Base-by-base conservation (phyloP, 2,329 filamentous ascomycete species). In the Xylariales sp. region DNA sequence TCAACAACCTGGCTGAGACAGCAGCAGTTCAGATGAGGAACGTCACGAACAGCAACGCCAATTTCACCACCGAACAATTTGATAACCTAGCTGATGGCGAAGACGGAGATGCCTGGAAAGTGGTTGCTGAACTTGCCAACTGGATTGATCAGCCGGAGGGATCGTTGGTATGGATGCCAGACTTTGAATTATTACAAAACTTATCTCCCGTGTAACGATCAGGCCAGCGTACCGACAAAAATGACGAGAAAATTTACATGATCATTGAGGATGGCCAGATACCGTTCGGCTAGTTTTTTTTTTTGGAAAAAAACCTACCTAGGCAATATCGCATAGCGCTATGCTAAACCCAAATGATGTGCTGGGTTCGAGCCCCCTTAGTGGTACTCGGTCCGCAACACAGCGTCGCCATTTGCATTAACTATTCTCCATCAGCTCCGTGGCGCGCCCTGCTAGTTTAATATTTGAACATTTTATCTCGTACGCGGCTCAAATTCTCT, bases 1-100 rank as follows among this genome's bases (percentile, higher is more conserved):
- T 80, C 32, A 76, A 76, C 30, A 79, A 79, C 3, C 80, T 82
- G 71, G 80, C 78, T 0, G 80, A 81, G 65, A 74, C 81, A 28
- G 81, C 81, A 74, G 78, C 78, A 1, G 80, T 65, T 12, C 68
- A 71, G 50, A 71, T 70, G 70, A 55, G 66, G 36, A 65, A 67
- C 28, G 70, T 61, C 4, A 63, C 70, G 9, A 79, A n/a, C 74
- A 81, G 54, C 71, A 78, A 46, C 71, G 68, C 34, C 46, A 72
- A 65, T 16, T 59, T 48, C 28, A 48, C 67, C 7, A 57, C 64
- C 30, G 68, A 68, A 32, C 61, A 64, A 39, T 64, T 71, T n/a
- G 60, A 68, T 9, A 66, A 58, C 54, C 10, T 65, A 4, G 64
- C 57, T 18, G 64, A 71, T 12, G 71, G 65, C 14, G 72, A 72